Percentiles rank a stretch among this genome's conserved stretches.
Evolutionary conservation across 345 rosid genomes (phyloP).

Genomic region (Citrus medica): DNA sequence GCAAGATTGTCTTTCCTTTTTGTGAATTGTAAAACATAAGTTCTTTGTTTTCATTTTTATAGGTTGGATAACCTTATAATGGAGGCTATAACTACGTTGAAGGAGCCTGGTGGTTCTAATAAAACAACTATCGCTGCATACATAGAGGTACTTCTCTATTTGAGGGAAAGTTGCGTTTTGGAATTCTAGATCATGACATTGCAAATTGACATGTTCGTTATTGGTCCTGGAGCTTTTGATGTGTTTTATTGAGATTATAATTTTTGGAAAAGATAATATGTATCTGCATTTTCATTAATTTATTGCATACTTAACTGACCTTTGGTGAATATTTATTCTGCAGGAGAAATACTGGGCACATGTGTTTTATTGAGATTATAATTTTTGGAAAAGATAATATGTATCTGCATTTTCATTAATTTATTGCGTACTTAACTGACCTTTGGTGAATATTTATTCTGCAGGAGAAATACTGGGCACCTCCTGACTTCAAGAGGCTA

Average conservation of each 20-base stretch:
- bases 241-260: background rate
- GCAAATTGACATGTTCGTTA: background rate
- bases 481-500: slow-evolving; percentile 78
- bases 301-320: background rate
- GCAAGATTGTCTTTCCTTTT: background rate
- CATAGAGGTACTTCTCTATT: slow-evolving; percentile 65
- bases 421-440: slow-evolving; percentile 1
- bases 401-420: background rate
- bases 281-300: background rate
- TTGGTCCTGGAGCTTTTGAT: background rate
- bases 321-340: slow-evolving; percentile 14
- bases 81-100: slow-evolving; percentile 84
- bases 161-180: background rate
- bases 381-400: background rate
- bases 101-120: slow-evolving; percentile 91
- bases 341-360: slow-evolving; percentile 90
- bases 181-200: background rate
- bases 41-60: slow-evolving; percentile 14
- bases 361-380: background rate
- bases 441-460: slow-evolving; percentile 12
- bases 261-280: background rate
- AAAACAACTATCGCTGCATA: slow-evolving; percentile 79
- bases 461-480: slow-evolving; percentile 96
- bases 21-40: background rate
- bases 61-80: slow-evolving; percentile 89